Evolutionary conservation across 768 basidiomycete species (phyloP), one percentile per base, ranked within the genome.

Genomic region (Suillus luteus): DNA sequence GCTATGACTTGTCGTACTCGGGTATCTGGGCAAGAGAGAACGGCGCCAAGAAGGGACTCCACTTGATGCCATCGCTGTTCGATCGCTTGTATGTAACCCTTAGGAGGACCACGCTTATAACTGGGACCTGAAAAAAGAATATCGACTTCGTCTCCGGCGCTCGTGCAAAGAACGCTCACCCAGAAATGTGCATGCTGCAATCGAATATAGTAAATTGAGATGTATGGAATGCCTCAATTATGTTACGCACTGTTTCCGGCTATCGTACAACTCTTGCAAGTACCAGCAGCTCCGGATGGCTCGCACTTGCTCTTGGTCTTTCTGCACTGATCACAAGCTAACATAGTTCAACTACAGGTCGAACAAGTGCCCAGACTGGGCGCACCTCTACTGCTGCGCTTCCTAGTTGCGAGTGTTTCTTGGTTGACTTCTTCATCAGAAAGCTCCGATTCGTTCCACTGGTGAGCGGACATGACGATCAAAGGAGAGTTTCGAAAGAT

Each of bases 21-120:
- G 19, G 83, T 78, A 73, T 91, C 88, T 35, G 83, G 81, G 63
- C 89, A 91, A 68, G 89, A 85, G 58, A 95, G 80, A 59, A 96
- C 81, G 14, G 90, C 88, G 41, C 92, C 94, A 6, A 96, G 81
- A n/a, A 96, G 78, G 14, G 93, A 91, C 75, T 96, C 95, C 69
- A 95, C 91, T 72, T 95, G 91, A 69, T 96, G 94, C 87, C 94
- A 91, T 69, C 93, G 78, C 64, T 92, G 90, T 77, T 96, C 94
- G 59, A 96, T 94, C 44, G 93, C 93, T 73, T 95, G 91, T 58
- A 96, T 95, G 73, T 96, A 96, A 22, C 94, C 94, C 71, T 93
- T 93, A 7, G 92, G 91, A 11, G 91, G 91, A 11, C 93, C 93
- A 10, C 93, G 88, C 71, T 90, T 91, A 73, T 89, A 89, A 70